Percentiles rank a stretch among this genome's conserved stretches.
Conservation (phyloP, 2,329 filamentous ascomycete genomes). For the Penicillium expansum region DNA sequence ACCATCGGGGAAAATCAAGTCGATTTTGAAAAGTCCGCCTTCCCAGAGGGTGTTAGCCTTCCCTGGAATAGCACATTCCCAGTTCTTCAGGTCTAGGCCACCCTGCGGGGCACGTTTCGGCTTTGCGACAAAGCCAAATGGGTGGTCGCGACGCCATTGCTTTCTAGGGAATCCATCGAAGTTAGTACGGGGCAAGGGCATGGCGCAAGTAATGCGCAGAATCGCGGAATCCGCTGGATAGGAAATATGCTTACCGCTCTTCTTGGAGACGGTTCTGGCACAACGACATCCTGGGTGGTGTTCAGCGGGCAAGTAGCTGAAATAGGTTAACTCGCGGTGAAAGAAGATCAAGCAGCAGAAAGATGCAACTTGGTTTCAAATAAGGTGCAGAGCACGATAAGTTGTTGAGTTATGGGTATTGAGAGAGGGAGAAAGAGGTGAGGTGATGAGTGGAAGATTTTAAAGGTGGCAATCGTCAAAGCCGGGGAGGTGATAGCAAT, state of each 20-base stretch:
- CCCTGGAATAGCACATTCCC: constrained; percentile 95
- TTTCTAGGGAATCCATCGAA: constrained; percentile 58
- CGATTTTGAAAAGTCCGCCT: constrained; percentile 93
- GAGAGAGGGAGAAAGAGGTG: background rate
- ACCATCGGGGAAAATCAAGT: constrained; percentile 91
- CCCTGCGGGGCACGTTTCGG: constrained; percentile 76
- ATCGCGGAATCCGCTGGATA: background rate
- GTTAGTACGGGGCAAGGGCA: constrained; percentile 6
- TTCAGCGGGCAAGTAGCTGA: background rate
- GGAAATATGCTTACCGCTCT: constrained; percentile 60
- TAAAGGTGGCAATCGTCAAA: constrained; percentile 5
- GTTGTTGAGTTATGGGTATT: background rate
- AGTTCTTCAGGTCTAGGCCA: constrained; percentile 85
- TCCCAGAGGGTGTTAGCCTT: constrained; percentile 98
- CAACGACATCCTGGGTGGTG: constrained; percentile 65
- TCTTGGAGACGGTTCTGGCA: constrained; percentile 85
- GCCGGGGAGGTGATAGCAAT: constrained; percentile 7
- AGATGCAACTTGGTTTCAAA: background rate
- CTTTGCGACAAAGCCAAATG: constrained; percentile 95
- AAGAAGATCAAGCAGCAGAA: background rate
- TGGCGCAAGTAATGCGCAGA: background rate
- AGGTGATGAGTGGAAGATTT: constrained; percentile 1
- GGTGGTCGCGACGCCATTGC: constrained; percentile 95
- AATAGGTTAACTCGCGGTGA: background rate
- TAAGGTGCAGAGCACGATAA: background rate